These are phyloP conservation scores for Kazachstania viticola DNA, from an alignment of 805 yeast genomes.

Conservation along the genomic window DNA sequence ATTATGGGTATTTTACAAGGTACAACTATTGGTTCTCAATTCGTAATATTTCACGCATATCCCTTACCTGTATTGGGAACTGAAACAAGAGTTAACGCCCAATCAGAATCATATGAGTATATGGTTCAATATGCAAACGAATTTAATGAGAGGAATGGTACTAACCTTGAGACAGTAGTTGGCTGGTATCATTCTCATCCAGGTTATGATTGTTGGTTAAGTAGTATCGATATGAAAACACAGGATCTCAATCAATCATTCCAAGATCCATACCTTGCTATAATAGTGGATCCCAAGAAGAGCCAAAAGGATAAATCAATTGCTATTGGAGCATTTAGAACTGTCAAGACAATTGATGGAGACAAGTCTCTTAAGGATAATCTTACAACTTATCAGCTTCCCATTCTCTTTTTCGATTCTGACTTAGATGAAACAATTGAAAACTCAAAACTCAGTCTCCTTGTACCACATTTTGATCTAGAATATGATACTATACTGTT, in stretches of 20 bases:
- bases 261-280: slow-evolving; percentile 85
- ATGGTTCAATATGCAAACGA: slow-evolving; percentile 73
- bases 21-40: slow-evolving; percentile 39
- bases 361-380: slow-evolving; percentile 9
- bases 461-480: slow-evolving; percentile 4
- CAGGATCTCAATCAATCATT: slow-evolving; percentile 74
- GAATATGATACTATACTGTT: slow-evolving; percentile 7
- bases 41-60: slow-evolving; percentile 71
- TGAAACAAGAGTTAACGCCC: slow-evolving; percentile 91
- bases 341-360: slow-evolving; percentile 46
- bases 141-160: slow-evolving; percentile 34
- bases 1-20: slow-evolving; percentile 95
- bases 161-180: slow-evolving; percentile 41
- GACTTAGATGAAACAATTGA: slow-evolving; percentile 10
- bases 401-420: slow-evolving; percentile 12
- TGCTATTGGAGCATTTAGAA: slow-evolving; percentile 83
- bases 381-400: slow-evolving; percentile 15
- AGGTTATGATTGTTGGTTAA: slow-evolving; percentile 93
- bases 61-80: slow-evolving; percentile 92
- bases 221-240: slow-evolving; percentile 87
- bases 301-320: slow-evolving; percentile 51
- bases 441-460: slow-evolving; percentile 4
- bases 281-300: slow-evolving; percentile 76
- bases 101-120: slow-evolving; percentile 85
- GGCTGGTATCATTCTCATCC: slow-evolving; percentile 99